phyloP scores from a whole-genome alignment of 805 yeast species.

The Teunomyces barrocoloradensis region DNA sequence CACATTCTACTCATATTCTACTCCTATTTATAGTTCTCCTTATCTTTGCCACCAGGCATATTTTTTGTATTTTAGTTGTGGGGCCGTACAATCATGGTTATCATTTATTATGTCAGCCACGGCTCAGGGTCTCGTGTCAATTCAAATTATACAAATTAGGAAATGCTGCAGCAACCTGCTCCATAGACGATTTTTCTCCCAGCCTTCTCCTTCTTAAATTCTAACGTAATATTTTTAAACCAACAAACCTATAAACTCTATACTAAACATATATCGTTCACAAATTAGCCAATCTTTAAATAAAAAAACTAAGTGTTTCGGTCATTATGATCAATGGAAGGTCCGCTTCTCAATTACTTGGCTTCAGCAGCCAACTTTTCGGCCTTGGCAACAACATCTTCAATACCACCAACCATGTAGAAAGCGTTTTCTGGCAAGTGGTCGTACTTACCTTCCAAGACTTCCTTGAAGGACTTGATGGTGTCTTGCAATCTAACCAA shows the following conservation, averaged over 20 bases:
- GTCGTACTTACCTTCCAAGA: constrained; percentile 98
- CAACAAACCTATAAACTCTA: constrained; percentile 1
- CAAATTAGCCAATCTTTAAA: constrained; percentile 1
- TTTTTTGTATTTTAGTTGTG: too few species aligned
- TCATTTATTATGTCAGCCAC: too few species aligned
- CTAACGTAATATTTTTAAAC: constrained; percentile 4
- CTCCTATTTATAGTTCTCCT: too few species aligned
- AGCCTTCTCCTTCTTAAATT: neutral
- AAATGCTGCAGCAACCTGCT: too few species aligned
- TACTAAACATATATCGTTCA: neutral
- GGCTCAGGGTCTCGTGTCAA: too few species aligned
- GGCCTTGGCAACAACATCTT: constrained; percentile 97
- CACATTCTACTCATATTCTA: too few species aligned
- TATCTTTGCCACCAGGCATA: too few species aligned
- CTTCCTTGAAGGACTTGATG: constrained; percentile 90
- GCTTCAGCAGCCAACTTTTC: constrained; percentile 97
- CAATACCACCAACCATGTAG: constrained; percentile 99
- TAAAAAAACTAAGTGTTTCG: constrained; percentile 3
- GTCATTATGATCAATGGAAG: constrained; percentile 3
- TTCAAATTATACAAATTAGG: too few species aligned
- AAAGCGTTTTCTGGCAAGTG: constrained; percentile 98
- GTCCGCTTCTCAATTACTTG: constrained; percentile 39
- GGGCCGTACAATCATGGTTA: too few species aligned
- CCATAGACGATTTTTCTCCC: neutral
- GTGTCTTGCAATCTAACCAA: constrained; percentile 97